Evolutionary conservation across 2,329 filamentous ascomycete genomes (phyloP), one percentile per base, ranked within the genome.

Genomic region (Fusarium lateritium): DNA sequence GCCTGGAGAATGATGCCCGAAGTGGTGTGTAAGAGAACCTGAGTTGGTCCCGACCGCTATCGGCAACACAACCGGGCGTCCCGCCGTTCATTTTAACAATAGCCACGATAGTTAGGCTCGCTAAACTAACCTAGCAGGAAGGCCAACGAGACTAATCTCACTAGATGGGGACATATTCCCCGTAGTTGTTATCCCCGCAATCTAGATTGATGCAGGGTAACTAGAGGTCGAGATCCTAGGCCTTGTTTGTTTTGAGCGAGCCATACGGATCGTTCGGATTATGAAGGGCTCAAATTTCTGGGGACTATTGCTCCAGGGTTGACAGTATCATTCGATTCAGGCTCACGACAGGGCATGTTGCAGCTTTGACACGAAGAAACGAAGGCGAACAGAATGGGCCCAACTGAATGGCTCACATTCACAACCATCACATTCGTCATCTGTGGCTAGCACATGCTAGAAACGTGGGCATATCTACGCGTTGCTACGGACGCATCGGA

Each of bases 1-100:
- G 31, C 15, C 60, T 65, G 65, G 67, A 56, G 57, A 70, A 63
- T 45, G 62, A 66, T 45, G 52, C 43, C 57, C 64, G 57, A 64
- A 46, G n/a, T 63, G 49, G 62, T 58, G 66, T 56, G 65, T 19
- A 13, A 34, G 36, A 24, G 11, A 31, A 13, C 17, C 13, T 10
- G 14, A 19, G 17, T 44, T 15, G 22, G 33, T 47, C 34, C 52
- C 53, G 53, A 49, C 47, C 22, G 14, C 19, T 19, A 34, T 58
- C 47, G 58, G 63, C 19, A 36, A n/a, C 47, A 43, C 9, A 39
- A 5, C 38, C 47, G 31, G 47, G 15, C n/a, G 28, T 65, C 19
- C 36, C n/a, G 31, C 31, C 15, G 21, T 33, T 31, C 26, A 33
- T 33, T 36, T 39, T 44, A 36, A 26, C 34, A 40, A 45, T 44